These are phyloP conservation scores for Pyronema omphalodes DNA, from an alignment of 495 filamentous ascomycete species.

Conservation along the genomic window DNA sequence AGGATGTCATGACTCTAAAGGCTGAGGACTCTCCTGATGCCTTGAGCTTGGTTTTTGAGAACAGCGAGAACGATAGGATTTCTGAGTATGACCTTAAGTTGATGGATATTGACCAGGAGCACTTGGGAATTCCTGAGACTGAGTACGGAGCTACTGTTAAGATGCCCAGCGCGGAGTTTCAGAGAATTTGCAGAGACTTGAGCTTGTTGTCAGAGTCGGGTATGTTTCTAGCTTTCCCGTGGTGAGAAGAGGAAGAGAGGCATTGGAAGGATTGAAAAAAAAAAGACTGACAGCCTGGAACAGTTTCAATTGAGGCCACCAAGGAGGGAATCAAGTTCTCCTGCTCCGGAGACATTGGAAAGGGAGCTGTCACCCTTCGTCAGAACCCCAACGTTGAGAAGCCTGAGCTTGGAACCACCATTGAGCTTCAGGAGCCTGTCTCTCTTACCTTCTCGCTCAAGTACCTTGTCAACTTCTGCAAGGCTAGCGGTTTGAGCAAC, in stretches of 20 bases:
- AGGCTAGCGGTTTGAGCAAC: slow-evolving; percentile 67
- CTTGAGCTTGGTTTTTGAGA: slow-evolving; percentile 92
- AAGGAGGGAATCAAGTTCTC: slow-evolving; percentile 98
- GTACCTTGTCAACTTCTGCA: slow-evolving; percentile 99
- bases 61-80: slow-evolving; percentile 66
- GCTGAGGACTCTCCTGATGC: slow-evolving; percentile 91
- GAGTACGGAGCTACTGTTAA: slow-evolving; percentile 83
- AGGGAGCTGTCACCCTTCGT: slow-evolving; percentile 78
- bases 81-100: slow-evolving; percentile 99
- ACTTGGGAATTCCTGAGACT: slow-evolving; percentile 94
- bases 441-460: slow-evolving; percentile 96
- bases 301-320: slow-evolving; percentile 85
- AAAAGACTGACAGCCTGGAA: background rate
- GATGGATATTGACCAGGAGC: slow-evolving; percentile 99
- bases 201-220: slow-evolving; percentile 85
- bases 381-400: slow-evolving; percentile 84
- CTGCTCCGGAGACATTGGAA: slow-evolving; percentile 86
- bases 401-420: slow-evolving; percentile 65
- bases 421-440: slow-evolving; percentile 81
- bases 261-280: background rate
- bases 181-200: slow-evolving; percentile 83
- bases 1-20: slow-evolving; percentile 91
- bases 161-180: slow-evolving; percentile 83
- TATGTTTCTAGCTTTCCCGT: slow-evolving; percentile 27
- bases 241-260: background rate